Evolutionary conservation across 129 eudicot genomes (phyloP), one percentile per base, ranked within the genome.

Genomic region (Tagetes erecta): DNA sequence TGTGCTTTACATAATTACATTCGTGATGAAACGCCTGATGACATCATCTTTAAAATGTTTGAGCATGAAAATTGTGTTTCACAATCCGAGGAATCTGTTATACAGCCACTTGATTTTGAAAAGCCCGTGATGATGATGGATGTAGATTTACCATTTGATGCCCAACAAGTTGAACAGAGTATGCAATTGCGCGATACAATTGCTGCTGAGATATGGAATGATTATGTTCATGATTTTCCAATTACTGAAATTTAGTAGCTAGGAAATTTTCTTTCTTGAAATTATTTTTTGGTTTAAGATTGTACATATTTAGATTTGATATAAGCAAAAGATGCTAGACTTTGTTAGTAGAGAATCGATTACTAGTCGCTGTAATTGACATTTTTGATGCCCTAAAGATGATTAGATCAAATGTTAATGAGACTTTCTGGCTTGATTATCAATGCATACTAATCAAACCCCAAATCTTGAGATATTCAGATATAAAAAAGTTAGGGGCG

Each of bases 1-100:
- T 87, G 91, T 79, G 86, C 88, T 41, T 50, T 87, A 49, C 91
- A 87, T 68, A 87, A 87, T 65, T 87, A 47, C 76, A 87, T 87
- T 70, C 86, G 84, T 40, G 72, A 66, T n/a, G 86, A 86, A 73
- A 86, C 73, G 30, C 87, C 84, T 13, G 82, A 78, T 75, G 91
- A 86, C 64, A 63, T 71, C 67, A 83, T 86, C 44, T 86, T 87
- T 40, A 84, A 73, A 64, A 79, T 58, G 83, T 79, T 76, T 41
- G 88, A 87, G 38, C 75, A 80, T 73, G 86, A 81, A 41, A 75
- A 40, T 3, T 57, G 71, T 64, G 73, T 68, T 9, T 4, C 79
- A 12, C 82, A 68, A 56, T 33, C 39, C 40, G 89, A 82, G 70
- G 83, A 80, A 70, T 66, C 80, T 4, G 47, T 70, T 80, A 42